A percentile compares a stretch with the other conserved stretches of the same genome.
phyloP scores from a whole-genome alignment of 495 filamentous ascomycete species.

The Recurvomyces mirabilis region DNA sequence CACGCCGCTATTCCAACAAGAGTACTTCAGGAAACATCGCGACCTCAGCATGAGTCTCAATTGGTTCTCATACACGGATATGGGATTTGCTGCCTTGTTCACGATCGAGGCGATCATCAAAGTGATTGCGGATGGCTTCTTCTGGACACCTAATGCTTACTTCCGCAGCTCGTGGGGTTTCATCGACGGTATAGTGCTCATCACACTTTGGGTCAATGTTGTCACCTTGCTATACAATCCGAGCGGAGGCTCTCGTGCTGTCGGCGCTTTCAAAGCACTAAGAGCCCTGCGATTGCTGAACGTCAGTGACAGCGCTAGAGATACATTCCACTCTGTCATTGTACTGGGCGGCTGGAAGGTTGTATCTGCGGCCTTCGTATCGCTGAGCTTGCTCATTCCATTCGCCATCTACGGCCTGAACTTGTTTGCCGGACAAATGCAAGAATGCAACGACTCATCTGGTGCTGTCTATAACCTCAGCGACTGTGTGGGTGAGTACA shows the following conservation, averaged over 20 bases:
- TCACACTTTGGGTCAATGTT: slow-evolving; percentile 96
- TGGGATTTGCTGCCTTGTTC: slow-evolving; percentile 82
- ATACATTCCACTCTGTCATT: slow-evolving; percentile 94
- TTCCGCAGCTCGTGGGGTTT: slow-evolving; percentile 94
- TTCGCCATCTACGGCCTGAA: slow-evolving; percentile 94
- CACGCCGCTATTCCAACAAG: slow-evolving; percentile 82
- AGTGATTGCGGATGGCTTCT: slow-evolving; percentile 89
- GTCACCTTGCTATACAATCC: slow-evolving; percentile 64
- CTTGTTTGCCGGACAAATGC: slow-evolving; percentile 75
- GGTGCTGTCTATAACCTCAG: slow-evolving; percentile 44
- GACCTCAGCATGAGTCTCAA: slow-evolving; percentile 44
- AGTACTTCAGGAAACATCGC: slow-evolving; percentile 53
- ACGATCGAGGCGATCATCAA: slow-evolving; percentile 83
- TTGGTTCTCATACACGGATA: slow-evolving; percentile 90
- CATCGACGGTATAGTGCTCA: slow-evolving; percentile 84
- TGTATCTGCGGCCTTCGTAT: slow-evolving; percentile 78
- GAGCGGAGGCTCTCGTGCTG: slow-evolving; percentile 70
- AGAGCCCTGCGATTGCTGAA: slow-evolving; percentile 85
- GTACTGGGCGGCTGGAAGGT: slow-evolving; percentile 90
- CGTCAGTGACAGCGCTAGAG: slow-evolving; percentile 87
- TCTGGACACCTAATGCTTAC: slow-evolving; percentile 96
- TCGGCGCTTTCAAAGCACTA: slow-evolving; percentile 97
- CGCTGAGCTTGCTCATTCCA: slow-evolving; percentile 84
- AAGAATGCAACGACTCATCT: slow-evolving; percentile 63
- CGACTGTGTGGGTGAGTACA: slow-evolving; percentile 75